A percentile compares a stretch with the other conserved stretches of the same genome.
Conservation (phyloP, 371 early-diverging fungal genomes). For the Neoconidiobolus thromboides region DNA sequence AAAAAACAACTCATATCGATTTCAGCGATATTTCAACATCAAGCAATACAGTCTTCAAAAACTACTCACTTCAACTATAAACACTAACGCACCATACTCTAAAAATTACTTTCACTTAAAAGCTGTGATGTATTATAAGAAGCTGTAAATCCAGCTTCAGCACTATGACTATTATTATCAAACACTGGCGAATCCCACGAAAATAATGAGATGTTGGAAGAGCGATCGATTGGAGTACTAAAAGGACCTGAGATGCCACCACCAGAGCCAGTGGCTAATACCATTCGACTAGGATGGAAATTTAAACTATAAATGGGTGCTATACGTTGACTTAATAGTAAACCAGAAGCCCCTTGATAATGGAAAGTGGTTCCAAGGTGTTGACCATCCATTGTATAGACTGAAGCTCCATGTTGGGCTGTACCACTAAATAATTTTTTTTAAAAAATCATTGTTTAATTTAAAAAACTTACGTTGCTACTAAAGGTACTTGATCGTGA, state of each 20-base stretch:
- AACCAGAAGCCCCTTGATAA: slow-evolving; percentile 16
- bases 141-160: too few relatives aligned
- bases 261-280: slow-evolving; percentile 19
- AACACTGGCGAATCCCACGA: slow-evolving; percentile 4
- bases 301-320: slow-evolving; percentile 20
- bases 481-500: slow-evolving; percentile 36
- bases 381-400: slow-evolving; percentile 25
- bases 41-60: too few relatives aligned
- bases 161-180: neutral
- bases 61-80: too few relatives aligned
- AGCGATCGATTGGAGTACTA: neutral
- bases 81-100: too few relatives aligned
- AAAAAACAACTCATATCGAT: too few relatives aligned
- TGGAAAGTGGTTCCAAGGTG: slow-evolving; percentile 23
- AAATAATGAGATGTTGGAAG: neutral
- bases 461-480: slow-evolving; percentile 26
- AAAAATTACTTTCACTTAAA: too few relatives aligned
- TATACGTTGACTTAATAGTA: slow-evolving; percentile 20
- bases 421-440: slow-evolving; percentile 17
- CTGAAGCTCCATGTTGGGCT: slow-evolving; percentile 24
- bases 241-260: neutral
- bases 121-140: too few relatives aligned
- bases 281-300: slow-evolving; percentile 32
- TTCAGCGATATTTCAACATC: too few relatives aligned
- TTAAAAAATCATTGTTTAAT: neutral